Conservation (phyloP, 2,329 filamentous ascomycete genomes). For the Xylariomycetidae sp. region DNA sequence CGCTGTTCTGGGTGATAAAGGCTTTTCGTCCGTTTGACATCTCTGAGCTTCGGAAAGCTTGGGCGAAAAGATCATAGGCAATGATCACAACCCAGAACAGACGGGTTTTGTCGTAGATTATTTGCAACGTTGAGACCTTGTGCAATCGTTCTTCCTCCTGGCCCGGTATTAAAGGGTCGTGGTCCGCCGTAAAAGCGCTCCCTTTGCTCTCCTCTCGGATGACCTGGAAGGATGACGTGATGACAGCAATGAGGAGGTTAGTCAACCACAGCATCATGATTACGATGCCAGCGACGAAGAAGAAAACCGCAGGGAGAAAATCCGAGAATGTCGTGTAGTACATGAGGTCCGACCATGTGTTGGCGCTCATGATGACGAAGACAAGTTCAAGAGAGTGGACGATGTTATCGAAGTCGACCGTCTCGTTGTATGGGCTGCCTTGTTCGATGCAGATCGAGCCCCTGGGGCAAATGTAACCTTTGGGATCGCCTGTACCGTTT, state of each 20-base stretch:
- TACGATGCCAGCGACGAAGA: slow-evolving; percentile 67
- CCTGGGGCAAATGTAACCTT: slow-evolving; percentile 83
- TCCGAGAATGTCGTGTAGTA: slow-evolving; percentile 91
- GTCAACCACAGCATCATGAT: slow-evolving; percentile 96
- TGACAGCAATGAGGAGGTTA: slow-evolving; percentile 90
- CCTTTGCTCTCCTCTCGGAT: slow-evolving; percentile 94
- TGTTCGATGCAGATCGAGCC: slow-evolving; percentile 80
- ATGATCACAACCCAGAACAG: slow-evolving; percentile 80
- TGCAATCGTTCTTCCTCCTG: slow-evolving; percentile 33
- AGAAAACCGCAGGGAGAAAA: slow-evolving; percentile 79
- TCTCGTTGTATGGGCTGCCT: slow-evolving; percentile 72
- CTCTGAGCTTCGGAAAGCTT: slow-evolving; percentile 67
- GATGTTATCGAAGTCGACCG: slow-evolving; percentile 93
- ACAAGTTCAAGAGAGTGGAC: slow-evolving; percentile 86
- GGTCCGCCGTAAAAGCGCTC: slow-evolving; percentile 82
- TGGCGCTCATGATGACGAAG: slow-evolving; percentile 97
- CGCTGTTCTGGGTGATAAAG: slow-evolving; percentile 69
- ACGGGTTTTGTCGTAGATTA: slow-evolving; percentile 65
- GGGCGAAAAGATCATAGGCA: slow-evolving; percentile 69
- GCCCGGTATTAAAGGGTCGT: slow-evolving; percentile 38
- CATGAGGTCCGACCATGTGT: slow-evolving; percentile 92
- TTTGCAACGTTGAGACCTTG: slow-evolving; percentile 52
- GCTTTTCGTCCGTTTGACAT: slow-evolving; percentile 58
- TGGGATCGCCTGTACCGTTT: slow-evolving; percentile 49
- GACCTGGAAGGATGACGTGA: slow-evolving; percentile 96